Evolutionary conservation across 208 protist species (phyloP).

Genomic region (Wallacemonas sp.): DNA sequence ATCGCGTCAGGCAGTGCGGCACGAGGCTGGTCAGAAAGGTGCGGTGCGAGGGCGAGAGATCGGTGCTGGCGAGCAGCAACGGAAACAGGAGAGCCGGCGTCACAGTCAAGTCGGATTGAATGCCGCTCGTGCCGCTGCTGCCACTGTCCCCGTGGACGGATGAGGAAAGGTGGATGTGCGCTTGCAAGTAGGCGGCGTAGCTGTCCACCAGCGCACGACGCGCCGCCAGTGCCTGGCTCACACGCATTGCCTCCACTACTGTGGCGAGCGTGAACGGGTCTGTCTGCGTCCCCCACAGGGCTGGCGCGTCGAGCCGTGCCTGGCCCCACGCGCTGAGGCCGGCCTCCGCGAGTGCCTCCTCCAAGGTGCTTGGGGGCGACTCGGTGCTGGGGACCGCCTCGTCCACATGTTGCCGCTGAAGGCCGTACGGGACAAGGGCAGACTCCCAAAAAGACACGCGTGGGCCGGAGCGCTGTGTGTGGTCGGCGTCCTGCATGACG

Average conservation of each 20-base stretch:
- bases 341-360: too few species aligned
- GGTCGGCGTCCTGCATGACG: background rate
- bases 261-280: too few species aligned
- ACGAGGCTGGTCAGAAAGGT: constrained; percentile 5
- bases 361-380: too few species aligned
- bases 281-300: too few species aligned
- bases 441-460: background rate
- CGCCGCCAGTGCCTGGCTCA: too few species aligned
- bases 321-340: too few species aligned
- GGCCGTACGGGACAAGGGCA: background rate
- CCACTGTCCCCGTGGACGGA: too few species aligned
- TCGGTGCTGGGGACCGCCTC: background rate
- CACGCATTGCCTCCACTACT: too few species aligned
- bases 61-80: background rate
- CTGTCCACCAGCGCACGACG: too few species aligned
- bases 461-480: background rate
- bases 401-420: background rate
- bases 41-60: background rate
- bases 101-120: background rate
- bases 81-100: background rate
- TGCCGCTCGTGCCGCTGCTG: background rate
- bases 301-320: too few species aligned
- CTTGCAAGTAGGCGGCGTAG: too few species aligned
- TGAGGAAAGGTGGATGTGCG: too few species aligned
- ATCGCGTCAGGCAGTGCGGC: constrained; percentile 25